Base-by-base conservation (phyloP, 2,329 filamentous ascomycete genomes). In the Alternaria viburni region DNA sequence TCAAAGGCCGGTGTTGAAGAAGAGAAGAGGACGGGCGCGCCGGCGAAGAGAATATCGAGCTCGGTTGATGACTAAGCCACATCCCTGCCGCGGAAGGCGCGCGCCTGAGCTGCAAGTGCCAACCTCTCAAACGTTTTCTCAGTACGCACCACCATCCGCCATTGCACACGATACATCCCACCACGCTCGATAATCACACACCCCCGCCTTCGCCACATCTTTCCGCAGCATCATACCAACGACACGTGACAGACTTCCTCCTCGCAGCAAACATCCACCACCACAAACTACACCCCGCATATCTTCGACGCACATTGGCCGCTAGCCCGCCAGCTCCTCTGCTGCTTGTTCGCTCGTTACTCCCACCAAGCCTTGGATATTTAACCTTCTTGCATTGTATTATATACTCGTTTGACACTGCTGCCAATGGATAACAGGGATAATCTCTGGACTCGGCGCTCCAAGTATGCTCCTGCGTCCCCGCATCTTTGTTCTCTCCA, bases 391-490 rank as follows among this genome's bases (percentile, higher is more conserved):
- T 46, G 54, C 41, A 25, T 63, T 32, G 61, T 45, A 51, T 55
- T 64, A 50, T 54, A 45, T 49, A 54, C 57, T 65, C 32, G 47
- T 62, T 62, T 65, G 54, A 50, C 50, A 44, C 30, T 62, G 66
- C 62, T 69, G 55, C 70, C 77, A 78, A 82, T 81, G 79, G 80
- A 81, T 70, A 81, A 75, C 70, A 78, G 74, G 65, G 80, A 80
- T 61, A 82, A 81, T 69, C 81, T 88, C 85, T 95, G 92, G 92
- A 91, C 88, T 83, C 90, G 92, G 82, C 91, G 92, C 83, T 91
- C 90, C 83, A 93, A 93, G 92, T 94, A 86, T 81, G 89, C 70
- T 66, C 62, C 58, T 66, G 44, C 66, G 52, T 55, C 65, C 66
- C 72, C 68, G 67, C 69, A 63, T 51, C 65, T 32, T 63, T 45